These are phyloP conservation scores for Catenaria anguillulae DNA, from an alignment of 371 early-diverging fungal genomes.

Conservation along the genomic window DNA sequence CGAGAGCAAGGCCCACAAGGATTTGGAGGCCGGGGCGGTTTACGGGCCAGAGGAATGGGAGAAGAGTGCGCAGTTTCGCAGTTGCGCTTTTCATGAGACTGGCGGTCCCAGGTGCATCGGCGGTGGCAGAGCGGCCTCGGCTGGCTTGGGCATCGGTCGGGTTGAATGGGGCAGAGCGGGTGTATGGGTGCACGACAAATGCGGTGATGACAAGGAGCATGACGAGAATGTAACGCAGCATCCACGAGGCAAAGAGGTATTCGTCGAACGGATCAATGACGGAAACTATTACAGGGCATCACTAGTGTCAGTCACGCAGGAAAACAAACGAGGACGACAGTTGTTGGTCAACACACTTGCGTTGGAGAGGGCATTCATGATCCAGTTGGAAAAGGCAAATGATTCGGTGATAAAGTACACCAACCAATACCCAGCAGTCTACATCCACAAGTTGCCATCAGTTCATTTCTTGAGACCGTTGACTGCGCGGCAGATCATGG, in stretches of 20 bases:
- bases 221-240: neutral
- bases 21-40: constrained; percentile 41
- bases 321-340: too few relatives aligned
- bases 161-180: neutral
- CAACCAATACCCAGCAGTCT: neutral
- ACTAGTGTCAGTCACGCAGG: neutral
- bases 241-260: neutral
- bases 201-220: neutral
- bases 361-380: neutral
- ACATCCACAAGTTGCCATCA: too few relatives aligned
- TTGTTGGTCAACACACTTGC: neutral
- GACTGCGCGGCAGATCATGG: too few relatives aligned
- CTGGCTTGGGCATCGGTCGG: neutral
- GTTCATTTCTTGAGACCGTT: too few relatives aligned
- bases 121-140: neutral
- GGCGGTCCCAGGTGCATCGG: neutral
- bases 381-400: neutral
- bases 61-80: constrained; percentile 36
- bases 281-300: neutral
- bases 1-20: constrained; percentile 48
- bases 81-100: constrained; percentile 28
- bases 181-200: neutral
- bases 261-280: neutral
- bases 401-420: neutral
- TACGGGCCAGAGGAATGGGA: constrained; percentile 76